Base-by-base conservation (phyloP, 2,329 filamentous ascomycete species). In the Fusarium decemcellulare region DNA sequence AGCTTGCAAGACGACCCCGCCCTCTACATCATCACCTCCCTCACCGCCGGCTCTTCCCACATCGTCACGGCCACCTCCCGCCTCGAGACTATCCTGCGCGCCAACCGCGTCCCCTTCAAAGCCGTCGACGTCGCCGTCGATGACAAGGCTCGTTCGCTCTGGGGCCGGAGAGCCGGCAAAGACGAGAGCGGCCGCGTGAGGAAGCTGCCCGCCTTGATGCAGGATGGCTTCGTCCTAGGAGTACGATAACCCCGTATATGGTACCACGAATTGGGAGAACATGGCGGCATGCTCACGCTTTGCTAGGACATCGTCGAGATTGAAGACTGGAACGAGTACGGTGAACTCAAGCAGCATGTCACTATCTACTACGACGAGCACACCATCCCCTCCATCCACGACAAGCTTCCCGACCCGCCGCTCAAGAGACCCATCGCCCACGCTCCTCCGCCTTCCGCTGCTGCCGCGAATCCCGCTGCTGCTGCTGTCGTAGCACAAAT, bases 281-380 rank as follows among this genome's bases (percentile, higher is more conserved):
- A 29, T 9, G 32, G 8, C 12, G 32, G 4, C 6, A 9, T 34
- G 32, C 32, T 34, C 32, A 61, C 46, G 14, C 34, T 43, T 16
- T 57, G 5, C 65, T 46, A 98, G 95, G 96, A 98, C 79, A 87
- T 98, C 52, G 92, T 95, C 69, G 92, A 98, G 81, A 90, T 98
- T 68, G 96, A 99, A 82, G 96, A 99, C 79, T 98, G 95, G 96
- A 99, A 99, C 84, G 96, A 99, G 80, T 98, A 97, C 81, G 94
- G 94, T 81, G 95, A 98, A 82, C 88, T 99, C 66, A 94, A 94
- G 80, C 90, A 95, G 81, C 92, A 95, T 74, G 90, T 98, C 74
- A 90, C 86, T 65, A 88, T 92, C 72, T 89, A 87, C 81, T 87
- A 87, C 78, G 88, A 90, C 81, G 88, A 90, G 71, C 83, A 83